Percentiles rank a stretch among this genome's conserved stretches.
phyloP scores from a whole-genome alignment of 2,329 filamentous ascomycete species.

The Cladorrhinum sp. region DNA sequence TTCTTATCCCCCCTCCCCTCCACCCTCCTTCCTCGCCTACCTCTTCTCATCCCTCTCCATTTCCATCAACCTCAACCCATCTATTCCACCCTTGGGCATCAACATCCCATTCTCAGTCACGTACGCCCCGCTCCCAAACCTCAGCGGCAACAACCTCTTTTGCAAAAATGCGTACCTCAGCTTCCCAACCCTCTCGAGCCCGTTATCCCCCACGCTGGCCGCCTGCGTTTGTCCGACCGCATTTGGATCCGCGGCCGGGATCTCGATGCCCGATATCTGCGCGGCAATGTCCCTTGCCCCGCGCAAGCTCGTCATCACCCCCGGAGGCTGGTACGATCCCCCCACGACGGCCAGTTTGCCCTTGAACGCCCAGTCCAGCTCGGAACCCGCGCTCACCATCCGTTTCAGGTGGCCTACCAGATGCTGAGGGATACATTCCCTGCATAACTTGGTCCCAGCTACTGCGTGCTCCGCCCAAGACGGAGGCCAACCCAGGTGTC shows the following conservation, averaged over 20 bases:
- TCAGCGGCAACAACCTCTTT: conserved; percentile 10
- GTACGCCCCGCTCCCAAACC: conserved; percentile 8
- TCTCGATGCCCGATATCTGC: conserved; percentile 31
- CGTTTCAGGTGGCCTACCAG: conserved; percentile 69
- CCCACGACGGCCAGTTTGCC: conserved; percentile 63
- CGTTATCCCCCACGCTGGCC: conserved; percentile 30
- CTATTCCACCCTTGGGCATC: neutral
- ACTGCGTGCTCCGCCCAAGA: conserved; percentile 58
- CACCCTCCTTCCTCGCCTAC: neutral
- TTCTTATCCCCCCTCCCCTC: neutral
- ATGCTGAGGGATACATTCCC: conserved; percentile 88
- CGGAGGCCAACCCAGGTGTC: conserved; percentile 68
- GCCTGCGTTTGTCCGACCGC: neutral
- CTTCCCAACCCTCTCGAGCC: conserved; percentile 31
- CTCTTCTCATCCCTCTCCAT: neutral
- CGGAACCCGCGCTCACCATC: conserved; percentile 55
- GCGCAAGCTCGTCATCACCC: conserved; percentile 50
- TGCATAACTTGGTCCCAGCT: conserved; percentile 55
- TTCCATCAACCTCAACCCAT: neutral
- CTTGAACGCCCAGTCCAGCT: conserved; percentile 54
- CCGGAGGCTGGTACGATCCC: conserved; percentile 51
- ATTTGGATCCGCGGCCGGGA: neutral
- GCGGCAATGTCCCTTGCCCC: conserved; percentile 46
- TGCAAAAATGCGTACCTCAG: neutral
- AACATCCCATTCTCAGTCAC: conserved; percentile 1